Evolutionary conservation across 805 yeast species (phyloP).

Genomic region (Barnettozyma pratensis): DNA sequence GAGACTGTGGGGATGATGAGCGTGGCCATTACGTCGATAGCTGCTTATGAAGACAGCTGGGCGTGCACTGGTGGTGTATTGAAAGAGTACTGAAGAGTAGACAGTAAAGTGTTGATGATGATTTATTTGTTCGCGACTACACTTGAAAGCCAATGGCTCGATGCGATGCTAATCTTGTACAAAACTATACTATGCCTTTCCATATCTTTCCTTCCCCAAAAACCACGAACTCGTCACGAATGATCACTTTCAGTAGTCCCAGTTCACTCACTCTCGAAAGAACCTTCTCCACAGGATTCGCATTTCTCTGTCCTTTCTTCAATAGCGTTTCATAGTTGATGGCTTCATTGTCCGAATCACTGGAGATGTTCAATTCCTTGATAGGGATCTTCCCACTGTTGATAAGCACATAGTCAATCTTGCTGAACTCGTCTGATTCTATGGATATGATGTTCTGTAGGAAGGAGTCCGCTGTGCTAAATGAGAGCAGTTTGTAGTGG

Average conservation of each 20-base stretch:
- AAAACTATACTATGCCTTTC: background rate
- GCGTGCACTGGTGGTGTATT: too few species aligned
- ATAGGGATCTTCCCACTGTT: background rate
- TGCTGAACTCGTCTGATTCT: background rate
- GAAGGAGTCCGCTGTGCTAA: background rate
- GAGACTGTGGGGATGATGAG: slow-evolving; percentile 66
- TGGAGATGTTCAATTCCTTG: background rate
- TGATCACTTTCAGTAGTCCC: background rate
- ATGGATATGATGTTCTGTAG: background rate
- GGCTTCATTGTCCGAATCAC: background rate
- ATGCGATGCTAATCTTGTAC: too few species aligned
- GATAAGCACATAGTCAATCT: background rate
- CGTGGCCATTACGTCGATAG: background rate
- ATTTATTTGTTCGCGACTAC: background rate
- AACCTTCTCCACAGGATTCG: background rate
- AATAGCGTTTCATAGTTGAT: background rate
- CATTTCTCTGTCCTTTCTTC: background rate
- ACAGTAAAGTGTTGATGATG: background rate
- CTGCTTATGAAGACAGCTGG: too few species aligned
- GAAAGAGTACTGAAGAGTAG: background rate
- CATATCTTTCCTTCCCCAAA: background rate
- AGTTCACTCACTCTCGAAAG: background rate
- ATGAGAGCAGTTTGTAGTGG: background rate
- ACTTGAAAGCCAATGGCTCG: too few species aligned
- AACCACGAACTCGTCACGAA: background rate